phyloP scores from a whole-genome alignment of 2,329 filamentous ascomycete genomes.

The Stachybotrys echinatus region DNA sequence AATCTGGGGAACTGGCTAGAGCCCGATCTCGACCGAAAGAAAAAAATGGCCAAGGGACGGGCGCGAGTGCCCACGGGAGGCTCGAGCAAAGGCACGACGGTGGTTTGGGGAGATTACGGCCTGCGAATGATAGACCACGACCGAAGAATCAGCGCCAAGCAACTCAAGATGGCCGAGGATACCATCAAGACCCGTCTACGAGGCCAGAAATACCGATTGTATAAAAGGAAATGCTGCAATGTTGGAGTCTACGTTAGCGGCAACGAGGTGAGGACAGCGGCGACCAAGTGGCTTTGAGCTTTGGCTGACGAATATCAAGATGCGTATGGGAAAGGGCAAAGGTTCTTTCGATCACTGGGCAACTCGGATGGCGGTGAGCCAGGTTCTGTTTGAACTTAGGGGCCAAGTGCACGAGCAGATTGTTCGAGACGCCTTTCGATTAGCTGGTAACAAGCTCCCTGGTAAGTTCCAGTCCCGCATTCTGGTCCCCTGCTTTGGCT shows the following conservation, averaged over 20 bases:
- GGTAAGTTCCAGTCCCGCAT: conserved; percentile 46
- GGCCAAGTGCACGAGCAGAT: conserved; percentile 93
- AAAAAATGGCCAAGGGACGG: conserved; percentile 87
- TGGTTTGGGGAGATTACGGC: conserved; percentile 95
- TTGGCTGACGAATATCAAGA: conserved; percentile 34
- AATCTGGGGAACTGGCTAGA: conserved; percentile 71
- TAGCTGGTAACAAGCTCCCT: conserved; percentile 92
- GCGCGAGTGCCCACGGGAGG: conserved; percentile 86
- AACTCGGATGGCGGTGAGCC: conserved; percentile 80
- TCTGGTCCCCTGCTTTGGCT: conserved; percentile 6
- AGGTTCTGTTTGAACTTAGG: conserved; percentile 88
- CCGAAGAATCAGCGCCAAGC: conserved; percentile 78
- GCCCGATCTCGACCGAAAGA: conserved; percentile 69
- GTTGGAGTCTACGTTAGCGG: conserved; percentile 93
- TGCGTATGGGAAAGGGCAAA: conserved; percentile 99
- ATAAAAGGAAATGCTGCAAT: conserved; percentile 86
- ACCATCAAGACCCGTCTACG: conserved; percentile 84
- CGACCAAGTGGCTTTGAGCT: not conserved
- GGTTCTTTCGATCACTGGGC: conserved; percentile 97
- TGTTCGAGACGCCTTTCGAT: conserved; percentile 83
- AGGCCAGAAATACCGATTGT: conserved; percentile 88
- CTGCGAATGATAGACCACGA: conserved; percentile 91
- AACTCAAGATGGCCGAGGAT: conserved; percentile 87
- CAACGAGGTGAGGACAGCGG: conserved; percentile 63
- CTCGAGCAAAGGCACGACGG: conserved; percentile 85